Base-by-base conservation (phyloP, 73 alveolate genomes). In the Paraurostyla sp. region DNA sequence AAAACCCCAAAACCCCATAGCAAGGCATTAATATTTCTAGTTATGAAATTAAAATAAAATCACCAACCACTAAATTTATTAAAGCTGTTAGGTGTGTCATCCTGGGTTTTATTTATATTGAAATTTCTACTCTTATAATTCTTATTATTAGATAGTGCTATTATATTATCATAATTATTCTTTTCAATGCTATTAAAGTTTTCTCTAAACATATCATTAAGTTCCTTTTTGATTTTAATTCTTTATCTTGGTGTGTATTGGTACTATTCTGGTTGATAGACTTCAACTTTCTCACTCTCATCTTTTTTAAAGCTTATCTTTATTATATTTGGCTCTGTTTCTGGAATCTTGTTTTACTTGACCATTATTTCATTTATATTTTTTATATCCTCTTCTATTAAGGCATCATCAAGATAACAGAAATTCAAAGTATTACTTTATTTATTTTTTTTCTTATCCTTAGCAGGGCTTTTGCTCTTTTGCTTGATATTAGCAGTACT, bases 161-260 rank as follows among this genome's bases (percentile, higher is more conserved):
- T n/a, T n/a, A n/a, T n/a, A n/a, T 54, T 54, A n/a, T 54, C 69
- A 54, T 54, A 54, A n/a, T 54, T 54, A n/a, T 54, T 54, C 23
- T 35, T 7, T 35, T 54, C 69, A 54, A 54, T 54, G 27, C 27
- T 54, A 18, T 54, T 18, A n/a, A 54, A 54, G 23, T 54, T 54
- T 54, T 54, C 15, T 18, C 23, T 54, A 54, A 54, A 54, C 30
- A 54, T 54, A 13, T 54, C 69, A 54, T 54, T 54, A 54, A 54
- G 69, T 54, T 54, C 69, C 30, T 54, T 54, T 35, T 54, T 54
- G 15, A 54, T 6, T 54, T 9, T 4, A 13, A 54, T 35, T 54
- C 69, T 54, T 18, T 54, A 13, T 7, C 4, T 13, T 9, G 69
- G 69, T 54, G 69, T 54, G 15, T 54, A 6, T 54, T 54, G 27